A percentile compares a stretch with the other conserved stretches of the same genome.
These are phyloP conservation scores for Pythium monospermum DNA, from an alignment of 352 stramenopile genomes.

Conservation along the genomic window DNA sequence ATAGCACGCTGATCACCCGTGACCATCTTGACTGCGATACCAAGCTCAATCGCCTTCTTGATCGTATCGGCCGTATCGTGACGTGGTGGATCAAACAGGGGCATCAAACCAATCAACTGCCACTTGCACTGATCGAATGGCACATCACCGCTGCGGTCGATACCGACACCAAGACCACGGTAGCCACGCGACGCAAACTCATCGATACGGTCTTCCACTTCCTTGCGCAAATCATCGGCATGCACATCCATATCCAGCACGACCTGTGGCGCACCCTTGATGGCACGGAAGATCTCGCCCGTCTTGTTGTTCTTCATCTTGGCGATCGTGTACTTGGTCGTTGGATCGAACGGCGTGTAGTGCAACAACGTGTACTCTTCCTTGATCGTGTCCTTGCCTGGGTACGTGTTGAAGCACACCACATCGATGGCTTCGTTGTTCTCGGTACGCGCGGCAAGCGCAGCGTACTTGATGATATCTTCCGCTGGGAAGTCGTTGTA, in stretches of 20 bases:
- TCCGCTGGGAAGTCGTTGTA: conserved; percentile 56
- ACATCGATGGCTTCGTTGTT: conserved; percentile 77
- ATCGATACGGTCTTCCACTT: conserved; percentile 81
- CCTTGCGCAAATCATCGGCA: conserved; percentile 41
- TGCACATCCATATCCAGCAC: conserved; percentile 82
- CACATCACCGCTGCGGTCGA: conserved; percentile 55
- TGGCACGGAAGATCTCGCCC: conserved; percentile 84
- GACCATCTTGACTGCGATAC: conserved; percentile 95
- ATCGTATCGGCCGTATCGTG: conserved; percentile 92
- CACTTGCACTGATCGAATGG: conserved; percentile 79
- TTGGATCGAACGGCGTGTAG: conserved; percentile 82
- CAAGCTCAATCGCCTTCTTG: conserved; percentile 83
- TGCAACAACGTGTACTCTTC: conserved; percentile 71
- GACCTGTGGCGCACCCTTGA: conserved; percentile 91
- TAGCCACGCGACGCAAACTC: conserved; percentile 69
- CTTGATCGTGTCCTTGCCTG: conserved; percentile 72
- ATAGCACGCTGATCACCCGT: conserved; percentile 94
- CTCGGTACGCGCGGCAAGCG: conserved; percentile 59
- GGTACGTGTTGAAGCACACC: conserved; percentile 74
- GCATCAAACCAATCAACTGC: conserved; percentile 90
- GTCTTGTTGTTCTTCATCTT: conserved; percentile 81
- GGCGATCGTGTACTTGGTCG: conserved; percentile 90
- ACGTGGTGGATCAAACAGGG: conserved; percentile 92
- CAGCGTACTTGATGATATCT: conserved; percentile 60
- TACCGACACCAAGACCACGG: conserved; percentile 57